Conservation (phyloP, 208 protist species). For the Trypanosoma congolense region DNA sequence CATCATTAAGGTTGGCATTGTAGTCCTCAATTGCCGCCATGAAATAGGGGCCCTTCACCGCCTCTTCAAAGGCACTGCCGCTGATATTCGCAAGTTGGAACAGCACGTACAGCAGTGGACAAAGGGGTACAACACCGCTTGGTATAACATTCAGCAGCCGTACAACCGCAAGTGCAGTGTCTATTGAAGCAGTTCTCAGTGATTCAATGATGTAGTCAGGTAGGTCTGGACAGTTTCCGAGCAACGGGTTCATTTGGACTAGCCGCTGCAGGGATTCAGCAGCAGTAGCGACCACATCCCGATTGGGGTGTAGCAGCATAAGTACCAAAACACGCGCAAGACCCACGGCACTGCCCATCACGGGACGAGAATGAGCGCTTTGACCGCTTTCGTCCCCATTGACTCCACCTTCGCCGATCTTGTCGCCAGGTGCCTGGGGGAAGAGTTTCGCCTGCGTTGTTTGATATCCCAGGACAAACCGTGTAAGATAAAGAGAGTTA, state of each 20-base stretch:
- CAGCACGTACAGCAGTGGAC: slow-evolving; percentile 17
- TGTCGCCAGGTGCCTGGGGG: not conserved
- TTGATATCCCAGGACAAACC: slow-evolving; percentile 14
- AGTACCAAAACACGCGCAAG: slow-evolving; percentile 20
- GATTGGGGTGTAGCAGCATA: slow-evolving; percentile 33
- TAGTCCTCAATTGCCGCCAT: slow-evolving; percentile 7
- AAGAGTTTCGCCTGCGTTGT: slow-evolving; percentile 13
- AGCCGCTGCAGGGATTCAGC: slow-evolving; percentile 25
- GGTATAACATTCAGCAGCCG: slow-evolving; percentile 20
- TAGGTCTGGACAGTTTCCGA: slow-evolving; percentile 13
- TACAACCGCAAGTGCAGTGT: slow-evolving; percentile 24
- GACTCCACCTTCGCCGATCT: not conserved
- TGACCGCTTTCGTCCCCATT: not conserved
- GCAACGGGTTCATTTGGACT: not conserved
- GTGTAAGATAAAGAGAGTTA: slow-evolving; percentile 30
- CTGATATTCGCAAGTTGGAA: slow-evolving; percentile 15
- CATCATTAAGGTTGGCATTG: slow-evolving; percentile 19
- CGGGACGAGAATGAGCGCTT: not conserved
- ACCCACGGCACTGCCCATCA: not conserved
- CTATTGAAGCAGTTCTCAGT: slow-evolving; percentile 17
- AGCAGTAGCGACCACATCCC: slow-evolving; percentile 25
- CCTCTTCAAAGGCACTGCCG: slow-evolving; percentile 17
- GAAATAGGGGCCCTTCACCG: slow-evolving; percentile 20
- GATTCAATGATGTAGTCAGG: slow-evolving; percentile 45
- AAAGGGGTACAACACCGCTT: slow-evolving; percentile 10